Base-by-base conservation (phyloP, 495 filamentous ascomycete species). In the Aspergillus bertholletiae region DNA sequence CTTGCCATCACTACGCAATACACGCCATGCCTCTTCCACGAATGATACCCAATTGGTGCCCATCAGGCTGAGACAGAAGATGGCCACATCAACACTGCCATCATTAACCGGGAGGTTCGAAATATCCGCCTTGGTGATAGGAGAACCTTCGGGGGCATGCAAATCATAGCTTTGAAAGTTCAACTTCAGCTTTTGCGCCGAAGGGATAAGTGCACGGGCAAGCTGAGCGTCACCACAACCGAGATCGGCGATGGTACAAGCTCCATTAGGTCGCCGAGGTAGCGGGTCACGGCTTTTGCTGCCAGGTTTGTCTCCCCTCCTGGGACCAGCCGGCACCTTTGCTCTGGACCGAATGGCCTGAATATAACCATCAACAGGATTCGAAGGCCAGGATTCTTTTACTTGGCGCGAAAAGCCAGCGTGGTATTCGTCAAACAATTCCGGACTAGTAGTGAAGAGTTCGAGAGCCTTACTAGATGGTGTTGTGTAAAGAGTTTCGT, bases 41-140 rank as follows among this genome's bases (percentile, higher is more conserved):
- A 97, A 97, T 55, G 88, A 85, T 20, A 96, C 78, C 90, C 94
- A 98, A 72, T 98, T 98, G 15, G 94, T 97, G 59, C 95, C 94
- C 94, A 98, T 98, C 37, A 98, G 80, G 52, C 93, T 93, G 21
- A 98, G 78, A 71, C 94, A 98, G 75, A 97, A 96, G 49, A 97
- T 82, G 7, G 88, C 88, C 15, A 98, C 78, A 64, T 98, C 90
- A 21, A 91, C 85, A 34, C 77, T 81, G 46, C 81, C 82, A 46
- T 91, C 84, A 22, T 74, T 69, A 1, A 96, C 65, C 0, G 91
- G 91, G 2, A 98, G 76, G 52, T 88, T 81, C 17, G 91, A 85
- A 49, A 96, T 90, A 70, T 98, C 94, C 2, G 94, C 89, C 51
- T 85, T 81, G 9, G 89, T 96, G 49, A 98, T 85, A 9, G 92